These are phyloP conservation scores for Typha latifolia DNA, from an alignment of 176 grass and related monocot species.

Conservation along the genomic window DNA sequence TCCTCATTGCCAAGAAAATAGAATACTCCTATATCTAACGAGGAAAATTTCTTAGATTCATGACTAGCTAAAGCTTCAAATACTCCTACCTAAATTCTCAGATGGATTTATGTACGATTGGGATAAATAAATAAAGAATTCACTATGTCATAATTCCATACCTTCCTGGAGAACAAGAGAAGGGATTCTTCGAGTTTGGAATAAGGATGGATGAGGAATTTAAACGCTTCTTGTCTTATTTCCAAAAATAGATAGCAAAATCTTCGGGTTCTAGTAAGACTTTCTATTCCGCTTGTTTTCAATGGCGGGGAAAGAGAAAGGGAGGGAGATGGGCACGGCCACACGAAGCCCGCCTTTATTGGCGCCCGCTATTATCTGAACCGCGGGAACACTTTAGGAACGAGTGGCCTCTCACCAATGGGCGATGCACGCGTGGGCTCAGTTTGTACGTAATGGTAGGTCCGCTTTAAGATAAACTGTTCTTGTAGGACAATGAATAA, in stretches of 20 bases:
- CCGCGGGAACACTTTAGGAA: background rate
- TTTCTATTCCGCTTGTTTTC: slow-evolving; percentile 21
- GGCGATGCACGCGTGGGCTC: background rate
- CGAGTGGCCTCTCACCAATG: background rate
- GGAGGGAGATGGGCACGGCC: slow-evolving; percentile 17
- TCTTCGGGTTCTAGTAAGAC: background rate
- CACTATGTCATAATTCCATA: too few species aligned
- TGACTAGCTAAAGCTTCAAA: background rate
- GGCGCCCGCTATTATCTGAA: background rate
- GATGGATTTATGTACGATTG: too few species aligned
- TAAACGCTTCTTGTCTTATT: background rate
- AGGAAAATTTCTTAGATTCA: background rate
- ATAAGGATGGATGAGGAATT: too few species aligned
- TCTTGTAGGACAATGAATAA: background rate
- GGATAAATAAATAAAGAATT: too few species aligned
- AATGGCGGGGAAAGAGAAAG: slow-evolving; percentile 39
- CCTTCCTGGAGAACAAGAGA: too few species aligned
- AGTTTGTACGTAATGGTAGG: background rate
- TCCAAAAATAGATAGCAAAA: background rate
- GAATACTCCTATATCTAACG: background rate
- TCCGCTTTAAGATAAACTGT: background rate
- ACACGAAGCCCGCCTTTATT: slow-evolving; percentile 32
- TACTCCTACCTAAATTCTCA: background rate
- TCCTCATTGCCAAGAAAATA: background rate
- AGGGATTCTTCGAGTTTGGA: too few species aligned